phyloP scores from a whole-genome alignment of 495 filamentous ascomycete genomes.

The Talaromyces nanjingensis region DNA sequence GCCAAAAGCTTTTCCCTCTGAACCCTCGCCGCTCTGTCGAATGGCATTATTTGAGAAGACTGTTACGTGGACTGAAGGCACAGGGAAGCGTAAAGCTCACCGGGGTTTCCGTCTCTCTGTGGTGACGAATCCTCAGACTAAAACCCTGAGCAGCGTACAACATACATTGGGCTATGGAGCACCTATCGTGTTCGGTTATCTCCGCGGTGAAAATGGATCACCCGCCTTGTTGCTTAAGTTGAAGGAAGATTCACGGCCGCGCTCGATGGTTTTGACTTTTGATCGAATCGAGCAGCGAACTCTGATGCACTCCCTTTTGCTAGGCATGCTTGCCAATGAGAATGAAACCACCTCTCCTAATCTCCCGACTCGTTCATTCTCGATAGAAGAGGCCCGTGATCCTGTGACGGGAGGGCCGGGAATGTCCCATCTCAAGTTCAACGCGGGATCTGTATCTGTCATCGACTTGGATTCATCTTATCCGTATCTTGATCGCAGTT shows the following conservation, averaged over 20 bases:
- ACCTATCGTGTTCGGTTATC: slow-evolving; percentile 66
- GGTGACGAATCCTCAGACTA: slow-evolving; percentile 66
- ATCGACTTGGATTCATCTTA: slow-evolving; percentile 45
- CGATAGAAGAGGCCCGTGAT: slow-evolving; percentile 50
- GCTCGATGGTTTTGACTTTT: slow-evolving; percentile 69
- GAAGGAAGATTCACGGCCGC: slow-evolving; percentile 54
- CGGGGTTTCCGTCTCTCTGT: slow-evolving; percentile 69
- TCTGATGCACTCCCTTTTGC: slow-evolving; percentile 58
- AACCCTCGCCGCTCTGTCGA: slow-evolving; percentile 61
- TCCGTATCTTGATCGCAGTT: slow-evolving; percentile 32
- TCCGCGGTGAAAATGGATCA: slow-evolving; percentile 58
- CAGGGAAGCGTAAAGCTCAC: slow-evolving; percentile 60
- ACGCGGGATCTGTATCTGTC: slow-evolving; percentile 35
- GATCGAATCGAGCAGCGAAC: slow-evolving; percentile 59
- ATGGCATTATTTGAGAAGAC: slow-evolving; percentile 66
- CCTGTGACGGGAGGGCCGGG: slow-evolving; percentile 19
- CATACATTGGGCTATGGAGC: slow-evolving; percentile 52
- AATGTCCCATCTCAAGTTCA: slow-evolving; percentile 33
- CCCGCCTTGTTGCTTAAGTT: slow-evolving; percentile 64
- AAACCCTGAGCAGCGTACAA: slow-evolving; percentile 64
- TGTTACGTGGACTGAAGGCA: slow-evolving; percentile 54
- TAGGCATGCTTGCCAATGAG: slow-evolving; percentile 52
- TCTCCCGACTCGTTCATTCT: slow-evolving; percentile 51
- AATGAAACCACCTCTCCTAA: slow-evolving; percentile 58
- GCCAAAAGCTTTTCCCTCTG: slow-evolving; percentile 61